Evolutionary conservation across 2,329 filamentous ascomycete genomes (phyloP).

Genomic region (Cladobotryum mycophilum): DNA sequence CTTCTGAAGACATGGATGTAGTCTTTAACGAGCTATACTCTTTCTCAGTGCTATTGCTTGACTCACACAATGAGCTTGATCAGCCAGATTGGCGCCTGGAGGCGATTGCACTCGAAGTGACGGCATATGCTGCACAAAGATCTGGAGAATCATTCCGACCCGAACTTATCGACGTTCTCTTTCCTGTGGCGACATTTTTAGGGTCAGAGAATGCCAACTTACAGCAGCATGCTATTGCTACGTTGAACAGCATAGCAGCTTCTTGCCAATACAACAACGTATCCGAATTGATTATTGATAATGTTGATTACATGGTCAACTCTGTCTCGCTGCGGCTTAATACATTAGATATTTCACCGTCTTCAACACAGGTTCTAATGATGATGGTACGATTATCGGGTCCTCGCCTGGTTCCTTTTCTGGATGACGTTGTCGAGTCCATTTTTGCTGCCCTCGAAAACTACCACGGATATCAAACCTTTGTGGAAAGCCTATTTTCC

Average conservation of each 20-base stretch:
- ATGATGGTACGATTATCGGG: slow-evolving; percentile 95
- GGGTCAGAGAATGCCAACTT: slow-evolving; percentile 63
- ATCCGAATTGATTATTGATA: slow-evolving; percentile 75
- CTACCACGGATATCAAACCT: slow-evolving; percentile 83
- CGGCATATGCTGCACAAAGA: slow-evolving; percentile 67
- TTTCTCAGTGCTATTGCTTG: slow-evolving; percentile 58
- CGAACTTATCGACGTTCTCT: slow-evolving; percentile 86
- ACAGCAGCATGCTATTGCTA: slow-evolving; percentile 74
- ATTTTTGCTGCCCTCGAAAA: slow-evolving; percentile 92
- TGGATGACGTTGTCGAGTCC: slow-evolving; percentile 85
- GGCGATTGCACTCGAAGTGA: slow-evolving; percentile 73
- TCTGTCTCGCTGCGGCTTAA: slow-evolving; percentile 84
- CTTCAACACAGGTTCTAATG: slow-evolving; percentile 79
- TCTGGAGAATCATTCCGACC: slow-evolving; percentile 64
- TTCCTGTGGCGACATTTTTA: slow-evolving; percentile 83
- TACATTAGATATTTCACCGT: slow-evolving; percentile 84
- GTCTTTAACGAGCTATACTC: slow-evolving; percentile 62
- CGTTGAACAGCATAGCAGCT: slow-evolving; percentile 71
- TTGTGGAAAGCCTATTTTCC: slow-evolving; percentile 80
- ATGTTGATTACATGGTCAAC: slow-evolving; percentile 95
- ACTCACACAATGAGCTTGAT: slow-evolving; percentile 43
- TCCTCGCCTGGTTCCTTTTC: slow-evolving; percentile 71
- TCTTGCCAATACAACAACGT: slow-evolving; percentile 70
- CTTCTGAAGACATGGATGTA: slow-evolving; percentile 37
- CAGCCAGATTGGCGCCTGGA: slow-evolving; percentile 63